Conservation (phyloP, 1,284 basidiomycete species). For the Cutaneotrichosporon dermatis region DNA sequence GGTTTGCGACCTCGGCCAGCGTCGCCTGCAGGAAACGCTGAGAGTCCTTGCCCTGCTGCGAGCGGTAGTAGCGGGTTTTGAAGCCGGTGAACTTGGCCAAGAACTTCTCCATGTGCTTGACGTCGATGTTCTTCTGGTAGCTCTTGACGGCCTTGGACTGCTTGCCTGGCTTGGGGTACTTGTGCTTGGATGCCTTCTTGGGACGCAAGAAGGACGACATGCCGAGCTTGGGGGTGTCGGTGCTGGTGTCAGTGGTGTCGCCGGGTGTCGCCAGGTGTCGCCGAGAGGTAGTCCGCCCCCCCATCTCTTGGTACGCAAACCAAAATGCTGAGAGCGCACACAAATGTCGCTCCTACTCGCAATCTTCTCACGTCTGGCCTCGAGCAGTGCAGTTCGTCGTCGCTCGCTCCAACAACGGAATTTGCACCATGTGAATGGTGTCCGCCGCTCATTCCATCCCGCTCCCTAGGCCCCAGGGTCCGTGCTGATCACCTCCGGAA, state of each 20-base stretch:
- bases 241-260: constrained; percentile 52
- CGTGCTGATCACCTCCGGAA: too few species aligned
- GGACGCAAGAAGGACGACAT: constrained; percentile 42
- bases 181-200: constrained; percentile 24
- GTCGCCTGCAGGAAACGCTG: constrained; percentile 77
- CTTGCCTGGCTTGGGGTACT: constrained; percentile 44
- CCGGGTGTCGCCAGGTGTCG: too few species aligned
- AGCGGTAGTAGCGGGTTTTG: constrained; percentile 52
- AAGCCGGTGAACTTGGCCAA: constrained; percentile 62
- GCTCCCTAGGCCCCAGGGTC: too few species aligned
- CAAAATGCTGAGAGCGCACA: too few species aligned
- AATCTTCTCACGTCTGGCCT: too few species aligned
- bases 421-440: too few species aligned
- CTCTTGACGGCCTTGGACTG: constrained; percentile 34
- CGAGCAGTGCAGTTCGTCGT: too few species aligned
- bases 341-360: too few species aligned
- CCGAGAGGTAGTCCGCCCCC: too few species aligned
- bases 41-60: constrained; percentile 64
- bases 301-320: too few species aligned
- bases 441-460: too few species aligned
- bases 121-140: constrained; percentile 34
- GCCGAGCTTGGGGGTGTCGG: constrained; percentile 61
- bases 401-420: too few species aligned
- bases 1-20: constrained; percentile 65
- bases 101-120: constrained; percentile 55